A percentile compares a stretch with the other conserved stretches of the same genome.
Conservation (phyloP, 2,329 filamentous ascomycete genomes). For the Podosphaera fusca region DNA sequence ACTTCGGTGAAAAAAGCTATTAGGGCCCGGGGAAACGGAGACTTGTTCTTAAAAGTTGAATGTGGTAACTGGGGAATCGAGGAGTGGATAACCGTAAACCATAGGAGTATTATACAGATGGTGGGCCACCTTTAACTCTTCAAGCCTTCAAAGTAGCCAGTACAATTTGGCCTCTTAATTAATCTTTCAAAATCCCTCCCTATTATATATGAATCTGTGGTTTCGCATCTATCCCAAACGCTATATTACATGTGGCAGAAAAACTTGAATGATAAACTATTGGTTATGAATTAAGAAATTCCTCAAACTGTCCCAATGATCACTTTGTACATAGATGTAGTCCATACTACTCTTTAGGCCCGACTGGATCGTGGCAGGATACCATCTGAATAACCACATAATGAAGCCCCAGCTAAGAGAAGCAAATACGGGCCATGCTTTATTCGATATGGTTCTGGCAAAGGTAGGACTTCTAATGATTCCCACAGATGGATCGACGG, state of each 20-base stretch:
- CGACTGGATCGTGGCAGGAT: constrained; percentile 75
- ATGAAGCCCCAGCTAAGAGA: constrained; percentile 76
- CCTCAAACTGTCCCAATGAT: constrained; percentile 68
- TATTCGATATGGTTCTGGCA: constrained; percentile 29
- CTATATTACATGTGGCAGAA: no score
- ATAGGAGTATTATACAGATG: no score
- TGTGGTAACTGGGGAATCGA: background rate
- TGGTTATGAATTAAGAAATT: constrained; percentile 76
- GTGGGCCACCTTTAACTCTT: no score
- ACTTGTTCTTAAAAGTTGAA: background rate
- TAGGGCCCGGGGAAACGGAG: background rate
- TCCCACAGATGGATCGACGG: constrained; percentile 40
- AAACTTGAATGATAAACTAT: constrained; percentile 13
- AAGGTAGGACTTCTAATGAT: constrained; percentile 24
- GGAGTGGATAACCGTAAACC: background rate
- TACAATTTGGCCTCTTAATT: no score
- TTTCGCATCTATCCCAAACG: no score
- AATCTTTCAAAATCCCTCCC: no score
- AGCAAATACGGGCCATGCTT: constrained; percentile 86
- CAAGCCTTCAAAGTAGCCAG: no score
- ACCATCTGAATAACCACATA: constrained; percentile 86
- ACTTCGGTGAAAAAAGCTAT: background rate
- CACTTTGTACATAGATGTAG: constrained; percentile 82
- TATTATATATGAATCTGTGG: no score
- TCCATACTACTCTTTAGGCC: constrained; percentile 90